Percentiles rank a stretch among this genome's conserved stretches.
Evolutionary conservation across 208 protist species (phyloP).

Genomic region (Wallacemonas collosoma): DNA sequence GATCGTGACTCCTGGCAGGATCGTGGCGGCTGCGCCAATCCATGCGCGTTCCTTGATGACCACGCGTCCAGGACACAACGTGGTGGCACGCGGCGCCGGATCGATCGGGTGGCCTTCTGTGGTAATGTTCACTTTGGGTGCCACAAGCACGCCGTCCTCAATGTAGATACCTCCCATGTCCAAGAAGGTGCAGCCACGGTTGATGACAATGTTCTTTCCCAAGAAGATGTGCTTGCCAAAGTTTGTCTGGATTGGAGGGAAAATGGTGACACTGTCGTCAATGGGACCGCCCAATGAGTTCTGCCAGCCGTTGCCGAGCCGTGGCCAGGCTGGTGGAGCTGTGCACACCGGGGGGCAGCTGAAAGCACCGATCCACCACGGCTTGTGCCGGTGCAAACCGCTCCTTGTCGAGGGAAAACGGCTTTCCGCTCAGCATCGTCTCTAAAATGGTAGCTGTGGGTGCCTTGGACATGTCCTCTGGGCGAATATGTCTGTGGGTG

Average conservation of each 20-base stretch:
- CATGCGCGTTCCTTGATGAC: slow-evolving; percentile 58
- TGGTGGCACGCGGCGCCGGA: slow-evolving; percentile 16
- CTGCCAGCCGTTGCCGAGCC: slow-evolving; percentile 16
- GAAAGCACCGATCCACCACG: slow-evolving; percentile 25
- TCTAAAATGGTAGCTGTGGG: slow-evolving; percentile 17
- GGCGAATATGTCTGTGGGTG: neutral
- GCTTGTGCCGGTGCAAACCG: slow-evolving; percentile 27
- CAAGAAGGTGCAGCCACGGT: slow-evolving; percentile 70
- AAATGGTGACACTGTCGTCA: slow-evolving; percentile 43
- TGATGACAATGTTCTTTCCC: slow-evolving; percentile 62
- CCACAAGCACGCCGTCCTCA: slow-evolving; percentile 55
- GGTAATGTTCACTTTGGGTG: slow-evolving; percentile 65
- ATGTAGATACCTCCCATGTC: slow-evolving; percentile 70
- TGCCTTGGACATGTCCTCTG: neutral
- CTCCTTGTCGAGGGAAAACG: slow-evolving; percentile 33
- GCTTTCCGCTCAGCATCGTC: slow-evolving; percentile 50
- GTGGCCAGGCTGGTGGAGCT: slow-evolving; percentile 16
- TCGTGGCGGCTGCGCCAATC: slow-evolving; percentile 53
- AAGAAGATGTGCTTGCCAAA: slow-evolving; percentile 75
- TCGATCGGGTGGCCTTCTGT: slow-evolving; percentile 79
- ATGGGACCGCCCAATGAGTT: slow-evolving; percentile 29
- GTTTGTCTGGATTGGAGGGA: slow-evolving; percentile 74
- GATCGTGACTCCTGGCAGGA: slow-evolving; percentile 80
- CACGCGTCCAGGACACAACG: slow-evolving; percentile 45
- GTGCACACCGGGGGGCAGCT: slow-evolving; percentile 24